These are phyloP conservation scores for Pythium sukuiense DNA, from an alignment of 352 stramenopile genomes.

Conservation along the genomic window DNA sequence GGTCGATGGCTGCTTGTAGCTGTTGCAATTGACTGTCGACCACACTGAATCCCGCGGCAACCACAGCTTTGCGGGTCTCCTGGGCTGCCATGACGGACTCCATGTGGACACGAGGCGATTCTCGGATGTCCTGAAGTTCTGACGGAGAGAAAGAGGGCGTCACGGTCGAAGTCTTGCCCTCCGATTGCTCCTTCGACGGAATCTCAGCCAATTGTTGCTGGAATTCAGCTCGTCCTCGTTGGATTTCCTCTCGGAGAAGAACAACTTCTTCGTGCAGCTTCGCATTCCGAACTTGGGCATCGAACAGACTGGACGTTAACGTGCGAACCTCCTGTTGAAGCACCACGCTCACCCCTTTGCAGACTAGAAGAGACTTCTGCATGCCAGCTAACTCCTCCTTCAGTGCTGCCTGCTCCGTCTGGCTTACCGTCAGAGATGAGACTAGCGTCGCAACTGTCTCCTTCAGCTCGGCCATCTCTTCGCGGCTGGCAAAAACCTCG, in stretches of 20 bases:
- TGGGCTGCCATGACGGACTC: neutral
- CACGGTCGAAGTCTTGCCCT: neutral
- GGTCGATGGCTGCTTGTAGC: neutral
- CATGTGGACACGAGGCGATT: neutral
- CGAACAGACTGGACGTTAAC: neutral
- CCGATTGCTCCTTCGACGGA: neutral
- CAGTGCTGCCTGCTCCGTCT: neutral
- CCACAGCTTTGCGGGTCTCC: neutral
- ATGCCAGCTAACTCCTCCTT: neutral
- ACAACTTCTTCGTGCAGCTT: slow-evolving; percentile 1
- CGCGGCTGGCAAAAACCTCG: neutral
- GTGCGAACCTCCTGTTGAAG: neutral
- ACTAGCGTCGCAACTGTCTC: neutral
- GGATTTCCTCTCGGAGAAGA: neutral
- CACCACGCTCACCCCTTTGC: neutral
- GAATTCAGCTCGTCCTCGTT: neutral
- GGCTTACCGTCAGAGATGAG: neutral
- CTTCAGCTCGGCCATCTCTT: neutral
- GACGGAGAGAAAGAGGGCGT: neutral
- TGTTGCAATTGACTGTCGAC: neutral
- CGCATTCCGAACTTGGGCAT: neutral
- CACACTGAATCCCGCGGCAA: neutral
- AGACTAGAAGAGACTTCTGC: neutral
- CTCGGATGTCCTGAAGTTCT: neutral
- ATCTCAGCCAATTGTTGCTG: neutral